A percentile compares a stretch with the other conserved stretches of the same genome.
phyloP scores from a whole-genome alignment of 2,329 filamentous ascomycete species.

The Ceratocystiopsis sp. region DNA sequence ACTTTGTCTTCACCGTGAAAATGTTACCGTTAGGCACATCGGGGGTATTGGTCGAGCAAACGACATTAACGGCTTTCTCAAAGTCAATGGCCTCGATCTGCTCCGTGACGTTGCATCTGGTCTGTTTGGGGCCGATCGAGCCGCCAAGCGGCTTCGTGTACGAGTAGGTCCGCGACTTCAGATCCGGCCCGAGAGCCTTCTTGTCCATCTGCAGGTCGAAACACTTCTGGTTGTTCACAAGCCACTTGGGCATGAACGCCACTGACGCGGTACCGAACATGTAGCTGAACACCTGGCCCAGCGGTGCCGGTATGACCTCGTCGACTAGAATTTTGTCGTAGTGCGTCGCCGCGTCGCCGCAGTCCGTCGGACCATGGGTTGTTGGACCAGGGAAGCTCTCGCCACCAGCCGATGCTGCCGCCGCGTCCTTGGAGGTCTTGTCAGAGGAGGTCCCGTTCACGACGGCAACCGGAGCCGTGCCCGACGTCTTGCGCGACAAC shows the following conservation, averaged over 20 bases:
- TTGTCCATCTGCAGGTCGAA: conserved; percentile 76
- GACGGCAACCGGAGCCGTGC: conserved; percentile 21
- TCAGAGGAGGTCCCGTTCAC: conserved; percentile 29
- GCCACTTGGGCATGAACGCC: conserved; percentile 71
- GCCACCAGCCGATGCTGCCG: conserved; percentile 1
- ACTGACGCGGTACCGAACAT: conserved; percentile 71
- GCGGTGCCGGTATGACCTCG: conserved; percentile 67
- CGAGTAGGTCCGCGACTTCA: conserved; percentile 55
- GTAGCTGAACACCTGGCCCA: conserved; percentile 80
- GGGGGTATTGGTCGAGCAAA: conserved; percentile 70
- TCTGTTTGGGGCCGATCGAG: conserved; percentile 80
- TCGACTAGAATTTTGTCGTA: conserved; percentile 77
- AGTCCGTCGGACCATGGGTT: conserved; percentile 70
- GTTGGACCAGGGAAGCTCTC: conserved; percentile 70
- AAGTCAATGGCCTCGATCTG: conserved; percentile 71
- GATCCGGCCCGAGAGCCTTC: conserved; percentile 58
- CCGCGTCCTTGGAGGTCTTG: conserved; percentile 33
- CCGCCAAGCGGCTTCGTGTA: conserved; percentile 85
- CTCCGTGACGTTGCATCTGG: conserved; percentile 81
- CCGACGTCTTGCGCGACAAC: conserved; percentile 57
- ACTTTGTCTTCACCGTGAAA: conserved; percentile 83
- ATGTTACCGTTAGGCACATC: conserved; percentile 90
- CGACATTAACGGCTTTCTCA: conserved; percentile 73
- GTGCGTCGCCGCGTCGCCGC: conserved; percentile 59
- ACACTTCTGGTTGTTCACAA: conserved; percentile 76